These are phyloP conservation scores for Fusarium veterinarium DNA, from an alignment of 2,329 filamentous ascomycete genomes.

Conservation along the genomic window DNA sequence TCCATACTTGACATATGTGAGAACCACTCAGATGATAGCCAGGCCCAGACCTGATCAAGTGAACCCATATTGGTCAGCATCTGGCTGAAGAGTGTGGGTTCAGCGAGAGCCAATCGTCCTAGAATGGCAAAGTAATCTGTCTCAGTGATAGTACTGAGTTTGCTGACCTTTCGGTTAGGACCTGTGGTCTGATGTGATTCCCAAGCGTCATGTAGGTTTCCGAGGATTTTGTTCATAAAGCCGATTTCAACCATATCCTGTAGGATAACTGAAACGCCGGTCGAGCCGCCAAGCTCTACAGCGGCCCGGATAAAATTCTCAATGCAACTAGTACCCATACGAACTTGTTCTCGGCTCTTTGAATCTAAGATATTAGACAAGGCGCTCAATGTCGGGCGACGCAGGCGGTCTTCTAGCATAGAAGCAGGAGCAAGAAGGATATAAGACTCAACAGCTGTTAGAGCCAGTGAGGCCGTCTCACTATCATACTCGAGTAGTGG, in stretches of 20 bases:
- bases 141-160: constrained; percentile 79
- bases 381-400: constrained; percentile 61
- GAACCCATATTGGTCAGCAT: constrained; percentile 61
- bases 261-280: constrained; percentile 71
- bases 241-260: constrained; percentile 73
- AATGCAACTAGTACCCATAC: constrained; percentile 69
- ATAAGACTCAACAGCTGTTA: constrained; percentile 77
- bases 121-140: constrained; percentile 89
- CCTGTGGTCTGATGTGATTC: constrained; percentile 85
- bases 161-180: constrained; percentile 75
- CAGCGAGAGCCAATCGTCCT: constrained; percentile 79
- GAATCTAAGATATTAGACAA: constrained; percentile 63
- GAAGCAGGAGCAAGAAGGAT: constrained; percentile 76
- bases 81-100: constrained; percentile 74
- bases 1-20: constrained; percentile 75
- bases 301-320: constrained; percentile 74
- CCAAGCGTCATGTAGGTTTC: constrained; percentile 74
- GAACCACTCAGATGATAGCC: constrained; percentile 75
- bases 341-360: constrained; percentile 67
- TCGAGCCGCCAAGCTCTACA: constrained; percentile 68
- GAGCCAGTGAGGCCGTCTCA: constrained; percentile 69
- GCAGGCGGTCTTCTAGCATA: constrained; percentile 68
- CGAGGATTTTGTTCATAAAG: constrained; percentile 72
- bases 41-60: constrained; percentile 66
- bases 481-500: constrained; percentile 75